Evolutionary conservation across 371 early-diverging fungal species (phyloP), one percentile per base, ranked within the genome.

Genomic region (Thermomucor indicae-seudaticae): DNA sequence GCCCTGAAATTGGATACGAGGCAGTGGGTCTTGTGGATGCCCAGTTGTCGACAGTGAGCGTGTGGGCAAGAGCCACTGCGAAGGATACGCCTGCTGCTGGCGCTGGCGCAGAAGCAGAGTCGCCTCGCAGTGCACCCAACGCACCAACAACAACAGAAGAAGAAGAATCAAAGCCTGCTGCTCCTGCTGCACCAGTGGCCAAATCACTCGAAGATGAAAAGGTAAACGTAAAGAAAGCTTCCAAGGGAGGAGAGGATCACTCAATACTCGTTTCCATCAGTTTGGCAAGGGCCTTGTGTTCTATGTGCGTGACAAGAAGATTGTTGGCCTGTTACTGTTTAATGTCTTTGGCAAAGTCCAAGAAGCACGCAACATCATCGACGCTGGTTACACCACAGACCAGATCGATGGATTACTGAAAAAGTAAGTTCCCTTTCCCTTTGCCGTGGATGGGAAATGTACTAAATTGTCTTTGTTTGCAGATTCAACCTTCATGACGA

Each of bases 1-100:
- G 90, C 0, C 85, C 86, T 28, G 72, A 85, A 35, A 78, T 89
- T 41, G 79, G 75, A n/a, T 89, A 84, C 65, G 90, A 89, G 59
- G 88, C 90, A 46, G 84, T 86, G 16, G 90, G 90, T 44, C 60
- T 83, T 28, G 62, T 85, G 22, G 87, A 88, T 55, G 64, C 81
- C n/a, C 73, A 75, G 46, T 58, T 86, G 22, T 73, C 77, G 14
- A 89, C 90, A 20, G 79, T 84, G 2, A 80, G 84, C 45, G 73
- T 88, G 8, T 89, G 88, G 88, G 85, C 84, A 54, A 82, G 83
- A 69, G 78, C 75, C 14, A 72, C 78, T 42, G 64, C 64, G 24
- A 43, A 67, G 22, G 80, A 75, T 60, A 73, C 70, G 8, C 75
- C 75, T 38, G 75, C 71, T 43, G 67, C 65, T 3, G 62, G 61